Conservation (phyloP, 257 asterid genomes). For the Prunella vulgaris region DNA sequence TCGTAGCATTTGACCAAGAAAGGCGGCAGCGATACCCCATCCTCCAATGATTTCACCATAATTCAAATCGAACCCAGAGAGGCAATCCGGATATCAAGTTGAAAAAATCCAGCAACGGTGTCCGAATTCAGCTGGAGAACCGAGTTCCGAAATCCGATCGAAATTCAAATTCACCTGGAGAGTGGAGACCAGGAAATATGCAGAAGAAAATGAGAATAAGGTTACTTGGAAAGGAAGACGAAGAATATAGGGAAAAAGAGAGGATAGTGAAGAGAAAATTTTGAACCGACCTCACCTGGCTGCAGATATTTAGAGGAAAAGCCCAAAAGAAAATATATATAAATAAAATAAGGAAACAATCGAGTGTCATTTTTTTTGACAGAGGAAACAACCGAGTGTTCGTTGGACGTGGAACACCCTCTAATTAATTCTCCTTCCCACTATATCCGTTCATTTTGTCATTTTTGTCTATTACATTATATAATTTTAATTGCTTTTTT, state of each 20-base stretch:
- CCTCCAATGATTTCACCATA: conserved; percentile 83
- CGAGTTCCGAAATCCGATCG: neutral
- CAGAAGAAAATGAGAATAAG: neutral
- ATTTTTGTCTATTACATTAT: too few species aligned
- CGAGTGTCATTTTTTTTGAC: too few species aligned
- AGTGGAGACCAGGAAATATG: neutral
- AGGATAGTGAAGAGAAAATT: neutral
- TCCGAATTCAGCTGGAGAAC: conserved; percentile 1
- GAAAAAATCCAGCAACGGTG: neutral
- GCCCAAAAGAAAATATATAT: neutral
- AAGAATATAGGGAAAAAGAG: neutral
- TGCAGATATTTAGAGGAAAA: neutral
- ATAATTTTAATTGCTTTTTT: too few species aligned
- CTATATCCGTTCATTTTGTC: too few species aligned
- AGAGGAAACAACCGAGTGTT: too few species aligned
- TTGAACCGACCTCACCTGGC: conserved; percentile 12
- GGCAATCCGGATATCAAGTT: neutral
- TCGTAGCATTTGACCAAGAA: conserved; percentile 83
- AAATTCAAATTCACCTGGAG: neutral
- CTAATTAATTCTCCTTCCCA: too few species aligned
- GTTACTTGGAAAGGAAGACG: conserved; percentile 25
- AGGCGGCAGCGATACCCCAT: conserved; percentile 73
- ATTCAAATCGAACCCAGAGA: conserved; percentile 10
- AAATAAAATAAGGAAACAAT: neutral
- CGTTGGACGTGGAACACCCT: too few species aligned